Conservation (phyloP, 768 basidiomycete genomes). For the Polyporus arcularius region DNA sequence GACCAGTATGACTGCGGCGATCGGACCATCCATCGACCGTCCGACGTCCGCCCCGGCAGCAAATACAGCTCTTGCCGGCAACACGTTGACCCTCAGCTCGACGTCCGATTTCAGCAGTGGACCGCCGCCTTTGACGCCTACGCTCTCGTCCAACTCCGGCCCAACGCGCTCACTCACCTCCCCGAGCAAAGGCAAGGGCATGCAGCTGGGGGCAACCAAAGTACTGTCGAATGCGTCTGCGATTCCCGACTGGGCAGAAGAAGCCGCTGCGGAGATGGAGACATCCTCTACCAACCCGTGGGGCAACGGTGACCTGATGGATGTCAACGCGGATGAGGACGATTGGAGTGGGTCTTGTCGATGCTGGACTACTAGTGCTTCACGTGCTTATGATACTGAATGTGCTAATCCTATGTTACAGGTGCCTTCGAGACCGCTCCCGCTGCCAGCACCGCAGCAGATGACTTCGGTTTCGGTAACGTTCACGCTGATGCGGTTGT, state of each 20-base stretch:
- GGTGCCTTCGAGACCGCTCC: slow-evolving; percentile 37
- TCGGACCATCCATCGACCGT: slow-evolving; percentile 36
- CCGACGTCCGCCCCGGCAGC: slow-evolving; percentile 46
- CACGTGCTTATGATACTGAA: no score
- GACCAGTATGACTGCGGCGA: slow-evolving; percentile 53
- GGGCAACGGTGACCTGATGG: slow-evolving; percentile 84
- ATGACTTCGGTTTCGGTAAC: slow-evolving; percentile 29
- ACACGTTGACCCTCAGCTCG: background rate
- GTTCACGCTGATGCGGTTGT: background rate
- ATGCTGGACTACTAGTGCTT: background rate
- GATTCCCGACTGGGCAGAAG: slow-evolving; percentile 60
- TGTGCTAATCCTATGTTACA: background rate
- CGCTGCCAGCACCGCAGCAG: slow-evolving; percentile 13
- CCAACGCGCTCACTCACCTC: slow-evolving; percentile 13
- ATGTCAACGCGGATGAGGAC: slow-evolving; percentile 89
- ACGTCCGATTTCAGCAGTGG: background rate
- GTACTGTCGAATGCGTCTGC: slow-evolving; percentile 39
- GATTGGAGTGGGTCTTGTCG: slow-evolving; percentile 79
- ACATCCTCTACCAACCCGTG: slow-evolving; percentile 48
- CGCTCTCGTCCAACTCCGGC: slow-evolving; percentile 27
- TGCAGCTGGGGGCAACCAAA: slow-evolving; percentile 72
- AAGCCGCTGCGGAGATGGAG: slow-evolving; percentile 46
- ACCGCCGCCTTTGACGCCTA: slow-evolving; percentile 13
- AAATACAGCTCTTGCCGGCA: slow-evolving; percentile 12
- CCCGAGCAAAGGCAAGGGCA: slow-evolving; percentile 50